These are phyloP conservation scores for Trametes villosa DNA, from an alignment of 768 basidiomycete genomes.

Conservation along the genomic window DNA sequence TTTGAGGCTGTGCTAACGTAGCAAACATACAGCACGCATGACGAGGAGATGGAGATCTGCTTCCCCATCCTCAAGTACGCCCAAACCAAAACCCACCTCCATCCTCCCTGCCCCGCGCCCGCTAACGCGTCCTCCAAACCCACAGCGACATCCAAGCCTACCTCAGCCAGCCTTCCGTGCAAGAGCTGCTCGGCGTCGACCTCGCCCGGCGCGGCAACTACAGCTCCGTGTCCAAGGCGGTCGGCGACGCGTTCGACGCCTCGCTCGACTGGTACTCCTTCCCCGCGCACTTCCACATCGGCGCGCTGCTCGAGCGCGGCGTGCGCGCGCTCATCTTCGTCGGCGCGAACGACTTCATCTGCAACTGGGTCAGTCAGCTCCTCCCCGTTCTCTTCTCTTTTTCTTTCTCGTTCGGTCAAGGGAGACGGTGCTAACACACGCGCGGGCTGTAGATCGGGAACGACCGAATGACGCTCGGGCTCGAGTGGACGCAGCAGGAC, in stretches of 20 bases:
- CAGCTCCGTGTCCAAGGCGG: constrained; percentile 43
- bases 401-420: too few species aligned
- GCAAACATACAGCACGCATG: too few species aligned
- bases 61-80: too few species aligned
- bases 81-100: not conserved
- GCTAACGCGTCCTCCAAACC: too few species aligned
- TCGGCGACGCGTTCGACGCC: constrained; percentile 51
- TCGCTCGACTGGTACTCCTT: constrained; percentile 45
- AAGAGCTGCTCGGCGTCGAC: constrained; percentile 65
- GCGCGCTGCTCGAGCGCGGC: constrained; percentile 57
- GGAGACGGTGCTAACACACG: too few species aligned
- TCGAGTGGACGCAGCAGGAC: constrained; percentile 63
- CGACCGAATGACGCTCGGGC: constrained; percentile 57
- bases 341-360: constrained; percentile 59
- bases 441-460: constrained; percentile 59
- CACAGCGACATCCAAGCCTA: constrained; percentile 60
- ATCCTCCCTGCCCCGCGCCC: not conserved
- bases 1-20: too few species aligned
- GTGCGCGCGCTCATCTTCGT: constrained; percentile 58
- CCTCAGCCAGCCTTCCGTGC: constrained; percentile 61
- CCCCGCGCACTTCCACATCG: constrained; percentile 47
- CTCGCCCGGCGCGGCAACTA: constrained; percentile 45
- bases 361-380: constrained; percentile 57
- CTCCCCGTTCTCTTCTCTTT: too few species aligned
- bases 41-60: too few species aligned